Percentiles rank a stretch among this genome's conserved stretches.
These are phyloP conservation scores for Fomitiporia mediterranea DNA, from an alignment of 1,284 basidiomycete genomes.

Conservation along the genomic window DNA sequence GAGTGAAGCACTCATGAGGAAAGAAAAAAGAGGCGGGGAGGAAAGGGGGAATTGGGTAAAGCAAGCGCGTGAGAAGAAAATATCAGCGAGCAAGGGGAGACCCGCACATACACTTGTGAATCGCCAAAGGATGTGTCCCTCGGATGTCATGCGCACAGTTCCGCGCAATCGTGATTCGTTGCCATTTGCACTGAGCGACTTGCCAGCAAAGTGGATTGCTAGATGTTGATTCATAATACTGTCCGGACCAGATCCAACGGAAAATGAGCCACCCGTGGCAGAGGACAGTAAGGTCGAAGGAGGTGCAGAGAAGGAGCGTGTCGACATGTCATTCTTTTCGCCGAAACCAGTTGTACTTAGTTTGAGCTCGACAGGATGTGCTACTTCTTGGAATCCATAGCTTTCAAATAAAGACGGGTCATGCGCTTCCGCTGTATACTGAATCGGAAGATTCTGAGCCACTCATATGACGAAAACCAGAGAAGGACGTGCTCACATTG, in stretches of 20 bases:
- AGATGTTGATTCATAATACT: slow-evolving; percentile 28
- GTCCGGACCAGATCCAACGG: not conserved
- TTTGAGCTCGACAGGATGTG: slow-evolving; percentile 53
- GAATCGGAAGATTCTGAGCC: not conserved
- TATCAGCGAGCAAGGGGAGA: too few species aligned
- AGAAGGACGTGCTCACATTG: slow-evolving; percentile 41
- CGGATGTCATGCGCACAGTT: slow-evolving; percentile 47
- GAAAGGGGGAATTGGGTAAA: not conserved
- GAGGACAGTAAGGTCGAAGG: slow-evolving; percentile 1
- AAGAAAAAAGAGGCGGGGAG: not conserved
- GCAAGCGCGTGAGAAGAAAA: not conserved
- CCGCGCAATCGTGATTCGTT: slow-evolving; percentile 49
- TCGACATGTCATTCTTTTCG: not conserved
- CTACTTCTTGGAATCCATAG: slow-evolving; percentile 53
- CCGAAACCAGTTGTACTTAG: slow-evolving; percentile 36
- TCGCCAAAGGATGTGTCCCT: slow-evolving; percentile 55
- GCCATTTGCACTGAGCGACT: slow-evolving; percentile 40
- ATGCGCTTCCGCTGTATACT: slow-evolving; percentile 40
- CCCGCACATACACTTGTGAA: slow-evolving; percentile 44
- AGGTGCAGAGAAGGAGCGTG: not conserved
- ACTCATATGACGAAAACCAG: slow-evolving; percentile 21
- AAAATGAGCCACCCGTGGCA: slow-evolving; percentile 1
- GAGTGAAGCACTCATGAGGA: not conserved
- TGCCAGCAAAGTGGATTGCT: slow-evolving; percentile 50
- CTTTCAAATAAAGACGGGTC: slow-evolving; percentile 51